Conservation (phyloP, 768 basidiomycete genomes). For the Megacollybia marginata region DNA sequence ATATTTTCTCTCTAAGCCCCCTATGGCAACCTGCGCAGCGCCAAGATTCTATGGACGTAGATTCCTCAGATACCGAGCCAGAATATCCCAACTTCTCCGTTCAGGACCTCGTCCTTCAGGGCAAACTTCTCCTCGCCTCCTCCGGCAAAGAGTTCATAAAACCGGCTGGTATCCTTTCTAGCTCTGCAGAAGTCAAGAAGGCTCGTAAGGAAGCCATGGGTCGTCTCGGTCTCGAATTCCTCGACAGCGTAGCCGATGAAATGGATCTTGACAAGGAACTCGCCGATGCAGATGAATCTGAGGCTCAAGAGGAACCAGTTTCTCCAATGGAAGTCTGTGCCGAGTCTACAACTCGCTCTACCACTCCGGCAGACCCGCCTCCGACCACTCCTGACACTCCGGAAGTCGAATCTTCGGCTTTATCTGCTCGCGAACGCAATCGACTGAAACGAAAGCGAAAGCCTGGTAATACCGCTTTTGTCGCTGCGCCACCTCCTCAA, state of each 20-base stretch:
- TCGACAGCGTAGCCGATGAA: slow-evolving; percentile 72
- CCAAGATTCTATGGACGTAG: slow-evolving; percentile 16
- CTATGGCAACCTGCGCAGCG: slow-evolving; percentile 57
- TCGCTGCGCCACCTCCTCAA: slow-evolving; percentile 64
- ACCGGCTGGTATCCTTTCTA: slow-evolving; percentile 64
- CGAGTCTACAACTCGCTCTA: slow-evolving; percentile 36
- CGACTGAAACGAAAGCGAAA: slow-evolving; percentile 94
- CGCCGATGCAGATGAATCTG: slow-evolving; percentile 42
- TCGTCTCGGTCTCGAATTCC: slow-evolving; percentile 80
- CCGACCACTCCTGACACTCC: slow-evolving; percentile 37
- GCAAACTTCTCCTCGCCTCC: slow-evolving; percentile 77
- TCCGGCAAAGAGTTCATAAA: slow-evolving; percentile 90
- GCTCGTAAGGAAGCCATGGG: slow-evolving; percentile 87
- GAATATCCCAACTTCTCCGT: slow-evolving; percentile 76
- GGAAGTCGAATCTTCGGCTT: slow-evolving; percentile 41
- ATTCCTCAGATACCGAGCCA: slow-evolving; percentile 28
- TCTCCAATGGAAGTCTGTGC: slow-evolving; percentile 41
- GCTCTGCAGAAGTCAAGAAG: slow-evolving; percentile 73
- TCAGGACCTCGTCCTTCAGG: slow-evolving; percentile 65
- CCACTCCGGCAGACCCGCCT: slow-evolving; percentile 37
- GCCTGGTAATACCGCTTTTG: slow-evolving; percentile 75
- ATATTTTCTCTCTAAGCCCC: slow-evolving; percentile 81
- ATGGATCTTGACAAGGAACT: slow-evolving; percentile 86
- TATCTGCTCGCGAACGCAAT: slow-evolving; percentile 92
- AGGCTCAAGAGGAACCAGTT: slow-evolving; percentile 32